A percentile compares a stretch with the other conserved stretches of the same genome.
phyloP scores from a whole-genome alignment of 2,329 filamentous ascomycete genomes.

The Claviceps capensis region DNA sequence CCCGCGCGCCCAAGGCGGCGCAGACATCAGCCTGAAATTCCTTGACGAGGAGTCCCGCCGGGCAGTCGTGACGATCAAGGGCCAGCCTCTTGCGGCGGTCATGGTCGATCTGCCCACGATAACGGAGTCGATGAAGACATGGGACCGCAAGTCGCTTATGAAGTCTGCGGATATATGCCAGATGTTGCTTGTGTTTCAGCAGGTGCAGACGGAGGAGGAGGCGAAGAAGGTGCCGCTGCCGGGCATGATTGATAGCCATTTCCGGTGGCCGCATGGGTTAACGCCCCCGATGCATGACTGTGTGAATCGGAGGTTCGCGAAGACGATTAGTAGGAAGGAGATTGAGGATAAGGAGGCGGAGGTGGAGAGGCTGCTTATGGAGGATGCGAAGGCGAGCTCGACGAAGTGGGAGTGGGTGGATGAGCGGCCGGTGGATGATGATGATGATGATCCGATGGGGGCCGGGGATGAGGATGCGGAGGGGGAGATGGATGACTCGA shows the following conservation, averaged over 20 bases:
- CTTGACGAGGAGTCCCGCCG: constrained; percentile 60
- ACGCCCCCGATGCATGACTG: constrained; percentile 83
- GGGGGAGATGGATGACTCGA: constrained; percentile 30
- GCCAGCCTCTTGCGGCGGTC: constrained; percentile 59
- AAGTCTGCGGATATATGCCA: constrained; percentile 82
- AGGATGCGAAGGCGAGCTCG: constrained; percentile 48
- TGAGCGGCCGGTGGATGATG: constrained; percentile 31
- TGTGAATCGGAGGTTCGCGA: constrained; percentile 68
- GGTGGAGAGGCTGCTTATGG: constrained; percentile 58
- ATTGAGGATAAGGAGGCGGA: constrained; percentile 75
- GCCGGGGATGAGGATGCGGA: constrained; percentile 36
- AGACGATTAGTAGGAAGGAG: constrained; percentile 67
- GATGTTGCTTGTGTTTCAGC: constrained; percentile 69
- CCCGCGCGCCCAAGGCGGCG: constrained; percentile 48
- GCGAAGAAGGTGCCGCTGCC: constrained; percentile 56
- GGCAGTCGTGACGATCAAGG: constrained; percentile 57
- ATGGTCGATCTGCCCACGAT: constrained; percentile 78
- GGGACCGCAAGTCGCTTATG: constrained; percentile 77
- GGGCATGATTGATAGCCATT: constrained; percentile 51
- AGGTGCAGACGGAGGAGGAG: constrained; percentile 51
- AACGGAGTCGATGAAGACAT: constrained; percentile 84
- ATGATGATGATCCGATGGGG: constrained; percentile 12
- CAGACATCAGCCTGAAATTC: constrained; percentile 70
- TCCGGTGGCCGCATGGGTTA: constrained; percentile 72
- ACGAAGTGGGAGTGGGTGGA: constrained; percentile 54